Evolutionary conservation across 1,139 yeast genomes (phyloP), one percentile per base, ranked within the genome.

Genomic region (Debaryomyces udenii): DNA sequence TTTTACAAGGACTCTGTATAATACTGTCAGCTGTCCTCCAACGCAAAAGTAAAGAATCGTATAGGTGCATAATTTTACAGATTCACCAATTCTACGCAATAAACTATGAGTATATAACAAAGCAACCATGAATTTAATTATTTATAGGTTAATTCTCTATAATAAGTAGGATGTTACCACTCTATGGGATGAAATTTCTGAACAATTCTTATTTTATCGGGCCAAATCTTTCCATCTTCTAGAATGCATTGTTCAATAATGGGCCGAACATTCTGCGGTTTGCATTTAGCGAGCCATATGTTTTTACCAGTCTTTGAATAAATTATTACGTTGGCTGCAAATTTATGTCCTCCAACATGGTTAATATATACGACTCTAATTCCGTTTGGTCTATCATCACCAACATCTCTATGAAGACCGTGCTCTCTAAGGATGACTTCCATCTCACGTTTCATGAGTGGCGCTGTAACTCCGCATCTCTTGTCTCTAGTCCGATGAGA

Each of bases 341-440:
- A 93, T 57, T 93, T 93, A 64, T 93, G 99, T 2, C 98, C 98
- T 3, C 99, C 99, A 23, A 93, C 85, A 61, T 93, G 99, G 56
- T 87, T 89, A 16, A 86, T 75, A 53, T 63, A 89, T 3, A 76
- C 70, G 3, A 90, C 88, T 9, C 70, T 66, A 2, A 85, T 86
- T 3, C 98, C 98, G 28, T 75, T 82, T 0, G 88, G 81, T 39
- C 91, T 72, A 35, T 70, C 73, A 56, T 87, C 96, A 4, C 88
- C 83, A 29, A 65, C 55, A 60, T 91, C 97, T 53, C 98, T 74
- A 52, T 80, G 79, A 18, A 86, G 64, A 2, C 82, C 93, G 31
- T 76, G 68, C 11, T 86, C 88, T 37, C 94, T 71, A 31, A 90
- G 68, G 52, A 85, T 77, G n/a, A 75, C 58, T 39, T 88, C 94